Evolutionary conservation across 1,284 basidiomycete genomes (phyloP).

Genomic region (Tylopilus orsonianus): DNA sequence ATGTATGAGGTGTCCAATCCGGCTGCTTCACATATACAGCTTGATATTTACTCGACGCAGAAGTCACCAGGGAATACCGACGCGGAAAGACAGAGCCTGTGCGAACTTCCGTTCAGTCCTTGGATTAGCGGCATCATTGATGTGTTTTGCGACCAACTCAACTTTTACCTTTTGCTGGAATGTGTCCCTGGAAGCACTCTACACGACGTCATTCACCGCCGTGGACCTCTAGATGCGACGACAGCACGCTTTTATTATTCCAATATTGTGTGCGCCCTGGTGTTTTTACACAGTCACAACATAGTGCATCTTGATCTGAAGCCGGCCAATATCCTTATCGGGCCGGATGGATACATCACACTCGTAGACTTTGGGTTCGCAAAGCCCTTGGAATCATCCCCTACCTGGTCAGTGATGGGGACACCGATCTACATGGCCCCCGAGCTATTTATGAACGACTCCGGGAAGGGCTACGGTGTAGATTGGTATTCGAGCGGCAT

Average conservation of each 20-base stretch:
- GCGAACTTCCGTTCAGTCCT: slow-evolving; percentile 49
- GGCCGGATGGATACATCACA: slow-evolving; percentile 59
- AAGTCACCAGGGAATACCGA: slow-evolving; percentile 32
- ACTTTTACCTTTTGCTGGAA: slow-evolving; percentile 52
- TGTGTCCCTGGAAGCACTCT: slow-evolving; percentile 45
- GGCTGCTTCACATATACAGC: slow-evolving; percentile 1
- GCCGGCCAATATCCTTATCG: slow-evolving; percentile 79
- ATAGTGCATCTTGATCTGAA: slow-evolving; percentile 87
- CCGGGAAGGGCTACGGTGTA: slow-evolving; percentile 53
- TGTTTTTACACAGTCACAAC: slow-evolving; percentile 70
- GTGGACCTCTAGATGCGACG: slow-evolving; percentile 34
- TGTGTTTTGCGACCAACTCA: slow-evolving; percentile 44
- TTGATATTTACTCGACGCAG: slow-evolving; percentile 12
- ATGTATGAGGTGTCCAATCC: slow-evolving; percentile 5
- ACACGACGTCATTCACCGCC: slow-evolving; percentile 34
- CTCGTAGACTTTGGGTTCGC: slow-evolving; percentile 74
- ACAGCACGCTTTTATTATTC: slow-evolving; percentile 50
- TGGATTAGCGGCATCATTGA: slow-evolving; percentile 47
- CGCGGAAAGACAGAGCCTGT: slow-evolving; percentile 41
- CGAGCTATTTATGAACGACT: slow-evolving; percentile 51
- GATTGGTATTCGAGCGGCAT: slow-evolving; percentile 81
- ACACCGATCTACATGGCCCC: slow-evolving; percentile 74
- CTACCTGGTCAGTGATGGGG: slow-evolving; percentile 43
- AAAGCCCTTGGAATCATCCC: slow-evolving; percentile 40
- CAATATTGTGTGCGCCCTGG: slow-evolving; percentile 67